Percentiles rank a stretch among this genome's conserved stretches.
phyloP scores from a whole-genome alignment of 176 grass and related monocot genomes.

The Cocos nucifera region DNA sequence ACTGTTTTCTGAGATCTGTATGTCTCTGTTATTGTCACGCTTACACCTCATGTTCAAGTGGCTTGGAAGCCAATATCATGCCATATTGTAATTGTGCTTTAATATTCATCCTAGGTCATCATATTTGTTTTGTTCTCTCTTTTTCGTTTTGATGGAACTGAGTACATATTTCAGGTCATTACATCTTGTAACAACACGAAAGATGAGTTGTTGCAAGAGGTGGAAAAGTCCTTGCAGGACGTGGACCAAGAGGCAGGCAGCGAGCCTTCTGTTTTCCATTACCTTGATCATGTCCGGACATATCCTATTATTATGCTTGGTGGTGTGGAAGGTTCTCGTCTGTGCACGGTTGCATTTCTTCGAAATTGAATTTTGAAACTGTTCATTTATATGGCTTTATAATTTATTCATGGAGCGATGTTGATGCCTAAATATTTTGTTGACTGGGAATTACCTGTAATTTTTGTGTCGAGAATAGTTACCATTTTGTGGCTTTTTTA shows the following conservation, averaged over 20 bases:
- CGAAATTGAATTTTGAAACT: constrained; percentile 5
- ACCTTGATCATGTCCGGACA: constrained; percentile 74
- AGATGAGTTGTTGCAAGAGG: constrained; percentile 74
- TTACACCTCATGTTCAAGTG: no score
- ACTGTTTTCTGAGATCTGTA: background rate
- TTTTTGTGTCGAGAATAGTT: no score
- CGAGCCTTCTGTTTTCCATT: constrained; percentile 39
- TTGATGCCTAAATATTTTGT: no score
- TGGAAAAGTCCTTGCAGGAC: constrained; percentile 36
- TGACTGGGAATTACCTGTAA: no score
- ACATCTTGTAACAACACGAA: constrained; percentile 90
- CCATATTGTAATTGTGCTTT: background rate
- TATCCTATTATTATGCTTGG: constrained; percentile 77
- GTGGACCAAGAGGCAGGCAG: constrained; percentile 20
- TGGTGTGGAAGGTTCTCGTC: constrained; percentile 70
- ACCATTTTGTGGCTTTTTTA: no score
- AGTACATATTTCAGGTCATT: constrained; percentile 43
- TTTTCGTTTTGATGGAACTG: background rate
- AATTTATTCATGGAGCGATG: no score
- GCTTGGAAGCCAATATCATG: no score
- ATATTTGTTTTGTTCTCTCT: background rate
- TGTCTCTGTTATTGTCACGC: no score
- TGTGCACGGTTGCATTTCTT: constrained; percentile 79
- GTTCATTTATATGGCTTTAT: no score
- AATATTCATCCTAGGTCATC: background rate